Base-by-base conservation (phyloP, 345 rosid genomes). In the Gossypioides kirkii region DNA sequence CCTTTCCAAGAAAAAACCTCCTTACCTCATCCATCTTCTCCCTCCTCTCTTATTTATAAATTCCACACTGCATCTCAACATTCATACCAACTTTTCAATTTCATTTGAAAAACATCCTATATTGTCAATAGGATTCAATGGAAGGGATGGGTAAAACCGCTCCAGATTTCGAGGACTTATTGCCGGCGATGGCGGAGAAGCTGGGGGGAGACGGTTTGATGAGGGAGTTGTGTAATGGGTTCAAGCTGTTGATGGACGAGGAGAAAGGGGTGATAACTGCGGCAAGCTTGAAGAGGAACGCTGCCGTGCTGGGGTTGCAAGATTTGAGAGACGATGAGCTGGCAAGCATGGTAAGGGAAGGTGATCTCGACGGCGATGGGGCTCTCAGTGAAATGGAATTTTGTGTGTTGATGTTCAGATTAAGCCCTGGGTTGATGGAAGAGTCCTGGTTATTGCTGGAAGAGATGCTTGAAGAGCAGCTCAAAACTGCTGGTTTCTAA, bases 351-450 rank as follows among this genome's bases (percentile, higher is more conserved):
- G 79, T 87, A 10, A 62, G 58, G 76, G 88, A 87, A 77, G 90
- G 90, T 5, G 90, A 85, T 56, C 67, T 78, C 3, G 90, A 87
- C 63, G 83, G 88, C 4, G 90, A 87, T 47, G 88, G 88, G 3
- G 83, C 79, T 8, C 85, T 83, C 32, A 81, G 73, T 25, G 80
- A 87, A 79, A 83, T 77, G 82, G 88, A 87, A 82, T 87, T 87
- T 47, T 87, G 88, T 69, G 83, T 87, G 3, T 53, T 87, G 79
- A 85, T 87, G 90, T 83, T 87, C 82, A 80, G 87, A 81, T 69
- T 85, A 58, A 87, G 90, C 77, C 90, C 90, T 43, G 83, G 73
- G 16, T 70, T 87, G 82, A 87, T 87, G 90, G 82, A 83, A 42
- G 83, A 84, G 65, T 81, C 90, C 3, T 61, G 70, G 67, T 67